Percentiles rank a stretch among this genome's conserved stretches.
Conservation (phyloP, 805 yeast genomes). For the Lipomyces spencermartinsiae region DNA sequence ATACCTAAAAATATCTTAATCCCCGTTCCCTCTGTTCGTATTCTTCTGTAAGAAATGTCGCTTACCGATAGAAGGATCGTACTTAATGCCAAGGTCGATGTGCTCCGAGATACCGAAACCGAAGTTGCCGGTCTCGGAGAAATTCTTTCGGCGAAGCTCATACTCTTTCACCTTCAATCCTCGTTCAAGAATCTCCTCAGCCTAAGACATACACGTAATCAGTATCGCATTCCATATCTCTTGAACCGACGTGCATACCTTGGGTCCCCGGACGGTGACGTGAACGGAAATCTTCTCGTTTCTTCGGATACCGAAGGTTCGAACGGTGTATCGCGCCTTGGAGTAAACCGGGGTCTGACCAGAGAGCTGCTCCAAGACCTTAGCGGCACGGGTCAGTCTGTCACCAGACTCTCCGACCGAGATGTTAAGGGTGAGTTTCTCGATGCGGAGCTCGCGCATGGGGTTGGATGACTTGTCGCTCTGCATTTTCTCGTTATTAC, state of each 20-base stretch:
- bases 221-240: neutral
- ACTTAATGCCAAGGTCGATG: constrained; percentile 99
- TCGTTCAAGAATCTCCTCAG: constrained; percentile 99
- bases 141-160: constrained; percentile 93
- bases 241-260: constrained; percentile 47
- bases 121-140: constrained; percentile 99
- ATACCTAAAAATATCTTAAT: constrained; percentile 61
- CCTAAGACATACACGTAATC: constrained; percentile 46
- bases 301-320: constrained; percentile 99
- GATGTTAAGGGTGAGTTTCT: constrained; percentile 99
- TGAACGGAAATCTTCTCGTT: constrained; percentile 99
- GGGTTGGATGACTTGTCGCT: constrained; percentile 61
- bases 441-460: constrained; percentile 99
- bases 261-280: constrained; percentile 99
- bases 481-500: constrained; percentile 14
- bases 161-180: constrained; percentile 99
- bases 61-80: constrained; percentile 86
- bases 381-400: constrained; percentile 99
- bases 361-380: constrained; percentile 99
- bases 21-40: neutral
- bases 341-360: constrained; percentile 99
- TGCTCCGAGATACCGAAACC: constrained; percentile 99
- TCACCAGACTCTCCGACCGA: constrained; percentile 99
- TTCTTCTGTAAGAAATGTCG: neutral
- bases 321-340: constrained; percentile 99